phyloP scores from a whole-genome alignment of 495 filamentous ascomycete genomes.

The Stereocaulon alpinum region DNA sequence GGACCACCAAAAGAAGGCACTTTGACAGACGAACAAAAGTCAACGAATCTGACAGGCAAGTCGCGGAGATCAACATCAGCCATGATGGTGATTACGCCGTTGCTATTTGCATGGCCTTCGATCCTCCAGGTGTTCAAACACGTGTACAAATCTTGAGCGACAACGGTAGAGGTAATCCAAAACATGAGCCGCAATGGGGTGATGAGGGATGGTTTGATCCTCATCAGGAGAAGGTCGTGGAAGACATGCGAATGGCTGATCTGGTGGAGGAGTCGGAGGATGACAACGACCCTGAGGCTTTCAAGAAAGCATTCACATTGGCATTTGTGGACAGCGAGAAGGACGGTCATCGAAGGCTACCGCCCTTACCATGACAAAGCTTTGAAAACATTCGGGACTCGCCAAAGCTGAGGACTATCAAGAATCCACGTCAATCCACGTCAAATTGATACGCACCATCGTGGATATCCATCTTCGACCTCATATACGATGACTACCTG shows the following conservation, averaged over 20 bases:
- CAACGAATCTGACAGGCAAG: slow-evolving; percentile 16
- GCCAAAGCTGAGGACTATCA: no score
- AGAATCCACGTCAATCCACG: no score
- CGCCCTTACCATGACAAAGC: not conserved
- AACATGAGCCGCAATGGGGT: slow-evolving; percentile 23
- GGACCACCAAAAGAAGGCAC: not conserved
- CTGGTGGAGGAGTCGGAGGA: not conserved
- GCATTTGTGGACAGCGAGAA: not conserved
- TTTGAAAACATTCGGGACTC: no score
- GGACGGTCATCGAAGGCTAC: not conserved
- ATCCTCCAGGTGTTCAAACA: slow-evolving; percentile 1
- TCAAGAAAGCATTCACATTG: not conserved
- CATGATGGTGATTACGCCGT: slow-evolving; percentile 53
- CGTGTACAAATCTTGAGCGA: slow-evolving; percentile 9
- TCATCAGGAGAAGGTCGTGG: not conserved
- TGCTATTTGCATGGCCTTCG: slow-evolving; percentile 28
- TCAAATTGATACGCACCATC: no score
- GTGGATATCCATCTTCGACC: no score
- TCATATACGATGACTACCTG: no score
- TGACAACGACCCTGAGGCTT: not conserved
- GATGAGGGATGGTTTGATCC: slow-evolving; percentile 18
- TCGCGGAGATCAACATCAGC: slow-evolving; percentile 33
- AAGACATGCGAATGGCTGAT: not conserved
- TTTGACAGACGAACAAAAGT: slow-evolving; percentile 12
- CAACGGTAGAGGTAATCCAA: slow-evolving; percentile 15